These are phyloP conservation scores for Phoenix dactylifera DNA, from an alignment of 176 grass and related monocot genomes.

Conservation along the genomic window DNA sequence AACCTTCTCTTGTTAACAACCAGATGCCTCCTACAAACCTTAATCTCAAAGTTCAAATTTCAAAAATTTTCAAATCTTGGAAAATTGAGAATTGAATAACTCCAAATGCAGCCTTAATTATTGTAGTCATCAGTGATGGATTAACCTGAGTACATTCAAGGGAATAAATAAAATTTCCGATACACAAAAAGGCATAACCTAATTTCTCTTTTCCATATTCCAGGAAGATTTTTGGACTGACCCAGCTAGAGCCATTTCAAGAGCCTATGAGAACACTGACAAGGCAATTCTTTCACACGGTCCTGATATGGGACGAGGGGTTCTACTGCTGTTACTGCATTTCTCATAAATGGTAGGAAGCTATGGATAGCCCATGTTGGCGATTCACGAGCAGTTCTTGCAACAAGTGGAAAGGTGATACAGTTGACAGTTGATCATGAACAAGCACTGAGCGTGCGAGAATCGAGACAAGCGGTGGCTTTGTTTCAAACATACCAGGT, in stretches of 20 bases:
- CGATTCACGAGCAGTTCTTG: conserved; percentile 31
- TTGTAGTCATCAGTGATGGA: no score
- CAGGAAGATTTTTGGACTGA: conserved; percentile 92
- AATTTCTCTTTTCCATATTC: neutral
- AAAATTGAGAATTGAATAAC: no score
- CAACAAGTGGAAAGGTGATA: conserved; percentile 4
- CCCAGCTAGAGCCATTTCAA: conserved; percentile 51
- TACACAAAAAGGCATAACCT: no score
- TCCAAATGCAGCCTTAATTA: no score
- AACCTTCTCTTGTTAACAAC: no score
- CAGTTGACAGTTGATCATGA: conserved; percentile 35
- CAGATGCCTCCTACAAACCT: no score
- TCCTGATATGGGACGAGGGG: conserved; percentile 64
- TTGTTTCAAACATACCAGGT: conserved; percentile 35
- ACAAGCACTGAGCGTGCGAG: conserved; percentile 22
- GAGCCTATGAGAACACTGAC: conserved; percentile 86
- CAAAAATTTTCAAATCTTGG: no score
- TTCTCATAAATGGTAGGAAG: conserved; percentile 26
- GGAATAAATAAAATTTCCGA: no score
- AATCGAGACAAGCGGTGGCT: conserved; percentile 31
- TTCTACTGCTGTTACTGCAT: conserved; percentile 35
- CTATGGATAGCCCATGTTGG: conserved; percentile 35
- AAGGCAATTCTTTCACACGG: conserved; percentile 64
- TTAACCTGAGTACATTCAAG: no score
- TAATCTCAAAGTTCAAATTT: no score